phyloP scores from a whole-genome alignment of 768 basidiomycete genomes.

The Termitomyces sp. region DNA sequence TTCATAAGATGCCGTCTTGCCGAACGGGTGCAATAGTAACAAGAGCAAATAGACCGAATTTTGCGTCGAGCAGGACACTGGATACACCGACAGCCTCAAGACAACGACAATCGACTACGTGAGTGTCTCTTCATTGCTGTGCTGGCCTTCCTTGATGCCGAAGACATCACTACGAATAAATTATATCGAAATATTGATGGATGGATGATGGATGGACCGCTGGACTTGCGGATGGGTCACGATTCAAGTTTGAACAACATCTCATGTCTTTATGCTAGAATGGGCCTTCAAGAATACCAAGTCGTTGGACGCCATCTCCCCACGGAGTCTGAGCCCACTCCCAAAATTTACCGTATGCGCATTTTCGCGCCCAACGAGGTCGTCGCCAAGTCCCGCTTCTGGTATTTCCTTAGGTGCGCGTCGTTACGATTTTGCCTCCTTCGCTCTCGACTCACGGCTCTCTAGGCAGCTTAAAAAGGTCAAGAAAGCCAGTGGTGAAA shows the following conservation, averaged over 20 bases:
- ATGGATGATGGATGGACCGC: constrained; percentile 21
- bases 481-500: constrained; percentile 99
- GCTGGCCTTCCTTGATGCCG: neutral
- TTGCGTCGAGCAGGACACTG: constrained; percentile 4
- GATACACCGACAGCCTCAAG: constrained; percentile 23
- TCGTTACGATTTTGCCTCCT: neutral
- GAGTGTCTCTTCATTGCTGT: constrained; percentile 18
- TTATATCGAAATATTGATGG: constrained; percentile 7
- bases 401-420: constrained; percentile 93
- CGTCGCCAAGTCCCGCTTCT: constrained; percentile 98
- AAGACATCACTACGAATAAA: neutral
- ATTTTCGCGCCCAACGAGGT: constrained; percentile 99
- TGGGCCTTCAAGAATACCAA: constrained; percentile 89
- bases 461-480: constrained; percentile 93
- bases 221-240: constrained; percentile 17
- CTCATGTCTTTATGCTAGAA: constrained; percentile 31
- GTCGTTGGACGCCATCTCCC: constrained; percentile 97
- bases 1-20: constrained; percentile 3
- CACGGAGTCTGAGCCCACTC: constrained; percentile 86
- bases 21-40: constrained; percentile 6
- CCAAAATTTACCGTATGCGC: constrained; percentile 99
- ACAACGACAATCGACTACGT: constrained; percentile 28
- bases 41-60: constrained; percentile 12
- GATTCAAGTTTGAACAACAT: constrained; percentile 7
- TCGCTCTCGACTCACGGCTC: neutral